Base-by-base conservation (phyloP, 352 stramenopile genomes). In the Pythium phragmitis region DNA sequence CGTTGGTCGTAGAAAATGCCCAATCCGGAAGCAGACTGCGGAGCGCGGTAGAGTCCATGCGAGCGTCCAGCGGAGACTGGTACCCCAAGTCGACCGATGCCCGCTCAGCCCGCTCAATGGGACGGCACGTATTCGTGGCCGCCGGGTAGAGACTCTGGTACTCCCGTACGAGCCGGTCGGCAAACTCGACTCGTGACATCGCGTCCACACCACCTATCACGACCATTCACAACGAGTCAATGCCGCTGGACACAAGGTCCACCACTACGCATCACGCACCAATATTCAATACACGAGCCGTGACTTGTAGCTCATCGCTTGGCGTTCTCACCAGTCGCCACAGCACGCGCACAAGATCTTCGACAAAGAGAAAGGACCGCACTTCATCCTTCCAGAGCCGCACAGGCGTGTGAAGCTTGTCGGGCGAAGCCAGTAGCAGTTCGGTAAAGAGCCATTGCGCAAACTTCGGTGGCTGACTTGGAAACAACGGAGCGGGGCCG, bases 371-470 rank as follows among this genome's bases (percentile, higher is more conserved):
- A 46, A 83, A 90, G 26, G 81, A 90, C 16, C 81, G 77, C 60
- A 85, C 67, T 64, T 90, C 81, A 60, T 90, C 81, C 49, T 60
- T 75, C 81, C 81, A 90, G 19, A 90, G 63, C 9, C 68, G 65
- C 14, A 90, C 62, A 0, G 75, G 68, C 11, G 42, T 48, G 8
- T 16, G 14, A 7, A 28, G 53, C 14, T 42, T 65, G 6, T 50
- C 36, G 7, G 33, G 36, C 0, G 56, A 33, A 0, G 9, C 2
- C 14, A 39, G 34, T 33, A 84, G 75, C 42, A 90, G 72, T 51
- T 88, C 65, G 2, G 52, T 42, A 21, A 81, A 66, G n/a, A 90
- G 66, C 81, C 81, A 90, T 45, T 86, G 49, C 65, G 87, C 80
- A 55, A 90, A 88, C 62, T 90, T 90, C 2, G 75, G 70, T 9